Conservation (phyloP, 148 eudicot genomes). For the Spergularia bocconei region DNA sequence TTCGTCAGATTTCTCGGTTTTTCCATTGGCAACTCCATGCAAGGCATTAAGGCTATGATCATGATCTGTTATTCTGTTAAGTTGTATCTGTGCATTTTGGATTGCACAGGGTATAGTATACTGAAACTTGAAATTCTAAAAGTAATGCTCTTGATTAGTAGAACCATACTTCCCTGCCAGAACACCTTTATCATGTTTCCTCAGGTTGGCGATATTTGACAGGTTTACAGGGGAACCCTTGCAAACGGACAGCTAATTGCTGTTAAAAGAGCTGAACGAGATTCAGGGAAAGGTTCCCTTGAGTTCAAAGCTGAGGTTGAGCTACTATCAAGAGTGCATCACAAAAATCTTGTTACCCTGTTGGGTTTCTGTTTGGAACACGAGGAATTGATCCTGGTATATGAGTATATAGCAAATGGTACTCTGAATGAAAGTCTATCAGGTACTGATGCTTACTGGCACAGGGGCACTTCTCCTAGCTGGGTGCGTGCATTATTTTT, state of each 20-base stretch:
- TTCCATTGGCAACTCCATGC: no score
- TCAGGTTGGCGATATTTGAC: background rate
- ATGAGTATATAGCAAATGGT: conserved; percentile 80
- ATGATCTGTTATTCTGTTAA: no score
- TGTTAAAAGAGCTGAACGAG: conserved; percentile 69
- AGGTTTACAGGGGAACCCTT: conserved; percentile 81
- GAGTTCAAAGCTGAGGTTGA: conserved; percentile 91
- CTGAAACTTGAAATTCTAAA: no score
- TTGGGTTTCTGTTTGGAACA: conserved; percentile 85
- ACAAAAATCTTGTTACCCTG: conserved; percentile 75
- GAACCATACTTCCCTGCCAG: background rate
- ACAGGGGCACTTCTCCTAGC: background rate
- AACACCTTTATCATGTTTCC: background rate
- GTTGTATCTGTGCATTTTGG: no score
- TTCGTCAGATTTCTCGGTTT: no score
- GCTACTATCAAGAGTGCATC: conserved; percentile 90
- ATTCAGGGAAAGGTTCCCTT: conserved; percentile 68
- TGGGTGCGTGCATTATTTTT: background rate
- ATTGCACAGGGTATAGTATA: no score
- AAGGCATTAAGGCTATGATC: no score
- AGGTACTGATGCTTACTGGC: conserved; percentile 32
- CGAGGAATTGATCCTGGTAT: conserved; percentile 68
- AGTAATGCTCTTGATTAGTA: no score
- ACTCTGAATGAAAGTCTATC: conserved; percentile 72
- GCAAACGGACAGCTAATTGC: conserved; percentile 66